These are phyloP conservation scores for Fraxinus sp. DNA, from an alignment of 305 asterid genomes.

Conservation along the genomic window DNA sequence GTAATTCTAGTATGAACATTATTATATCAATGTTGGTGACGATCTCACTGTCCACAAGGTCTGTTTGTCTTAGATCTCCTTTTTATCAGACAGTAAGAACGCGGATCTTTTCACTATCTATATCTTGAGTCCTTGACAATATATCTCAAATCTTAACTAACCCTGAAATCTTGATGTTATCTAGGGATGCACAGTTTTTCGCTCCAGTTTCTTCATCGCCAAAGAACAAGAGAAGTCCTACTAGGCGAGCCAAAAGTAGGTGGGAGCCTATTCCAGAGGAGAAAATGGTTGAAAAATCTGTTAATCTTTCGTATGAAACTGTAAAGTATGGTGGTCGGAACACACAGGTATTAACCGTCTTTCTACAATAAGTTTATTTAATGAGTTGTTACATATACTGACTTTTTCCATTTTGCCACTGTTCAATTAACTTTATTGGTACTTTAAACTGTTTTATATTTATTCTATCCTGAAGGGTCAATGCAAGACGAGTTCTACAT, in stretches of 20 bases:
- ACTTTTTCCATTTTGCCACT: slow-evolving; percentile 13
- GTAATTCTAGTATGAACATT: not conserved
- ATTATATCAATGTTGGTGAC: not conserved
- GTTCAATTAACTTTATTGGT: slow-evolving; percentile 5
- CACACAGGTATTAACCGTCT: slow-evolving; percentile 55
- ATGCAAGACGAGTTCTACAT: not conserved
- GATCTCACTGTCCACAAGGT: not conserved
- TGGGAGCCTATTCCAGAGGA: slow-evolving; percentile 91
- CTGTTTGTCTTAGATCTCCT: not conserved
- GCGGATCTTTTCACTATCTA: not conserved
- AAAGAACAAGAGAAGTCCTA: slow-evolving; percentile 71
- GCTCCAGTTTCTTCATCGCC: slow-evolving; percentile 40
- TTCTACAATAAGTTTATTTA: slow-evolving; percentile 2
- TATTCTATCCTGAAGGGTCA: not conserved
- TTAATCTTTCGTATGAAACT: slow-evolving; percentile 40
- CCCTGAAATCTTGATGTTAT: slow-evolving; percentile 24
- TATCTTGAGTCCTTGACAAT: not conserved
- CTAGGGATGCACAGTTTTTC: slow-evolving; percentile 50
- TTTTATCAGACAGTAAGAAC: not conserved
- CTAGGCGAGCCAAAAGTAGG: slow-evolving; percentile 86
- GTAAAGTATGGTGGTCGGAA: slow-evolving; percentile 67
- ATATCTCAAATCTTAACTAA: not conserved
- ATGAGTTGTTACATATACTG: not conserved
- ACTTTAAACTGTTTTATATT: not conserved
- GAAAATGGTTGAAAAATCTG: slow-evolving; percentile 50